Percentiles rank a stretch among this genome's conserved stretches.
Evolutionary conservation across 257 asterid genomes (phyloP).

Genomic region (Solanum megistacrolobum): DNA sequence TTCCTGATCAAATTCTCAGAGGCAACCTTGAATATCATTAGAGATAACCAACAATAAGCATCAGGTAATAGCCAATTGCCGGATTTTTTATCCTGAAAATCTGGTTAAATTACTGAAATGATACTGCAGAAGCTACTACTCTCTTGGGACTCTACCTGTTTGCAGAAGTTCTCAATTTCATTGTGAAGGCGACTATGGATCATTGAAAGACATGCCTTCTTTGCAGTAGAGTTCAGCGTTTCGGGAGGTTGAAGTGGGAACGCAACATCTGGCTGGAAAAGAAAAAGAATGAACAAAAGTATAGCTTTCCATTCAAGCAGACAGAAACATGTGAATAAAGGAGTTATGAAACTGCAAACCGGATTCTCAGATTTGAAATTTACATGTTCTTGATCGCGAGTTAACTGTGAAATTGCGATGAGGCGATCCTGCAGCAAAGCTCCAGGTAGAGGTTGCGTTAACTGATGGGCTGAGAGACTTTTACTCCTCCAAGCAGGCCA

Average conservation of each 20-base stretch:
- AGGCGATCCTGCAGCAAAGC: constrained; percentile 92
- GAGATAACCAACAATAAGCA: constrained; percentile 10
- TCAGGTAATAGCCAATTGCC: constrained; percentile 2
- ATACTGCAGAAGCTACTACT: constrained; percentile 6
- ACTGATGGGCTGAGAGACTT: constrained; percentile 66
- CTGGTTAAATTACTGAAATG: not conserved
- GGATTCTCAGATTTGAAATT: not conserved
- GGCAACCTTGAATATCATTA: constrained; percentile 52
- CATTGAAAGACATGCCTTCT: constrained; percentile 48
- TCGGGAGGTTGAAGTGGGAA: constrained; percentile 92
- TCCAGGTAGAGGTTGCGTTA: constrained; percentile 88
- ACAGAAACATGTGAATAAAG: not conserved
- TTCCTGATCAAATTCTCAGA: constrained; percentile 77
- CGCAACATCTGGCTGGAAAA: constrained; percentile 84
- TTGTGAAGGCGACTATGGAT: constrained; percentile 69
- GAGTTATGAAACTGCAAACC: constrained; percentile 1
- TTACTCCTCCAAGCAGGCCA: constrained; percentile 99
- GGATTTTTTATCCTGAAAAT: not conserved
- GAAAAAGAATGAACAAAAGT: constrained; percentile 2
- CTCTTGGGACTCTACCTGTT: constrained; percentile 53
- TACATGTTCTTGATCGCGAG: constrained; percentile 98
- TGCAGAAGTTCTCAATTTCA: constrained; percentile 81
- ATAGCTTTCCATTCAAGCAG: constrained; percentile 6
- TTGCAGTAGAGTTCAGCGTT: constrained; percentile 34
- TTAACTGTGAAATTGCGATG: constrained; percentile 83